phyloP scores from a whole-genome alignment of 768 basidiomycete species.

The Phaffia tasmanica region DNA sequence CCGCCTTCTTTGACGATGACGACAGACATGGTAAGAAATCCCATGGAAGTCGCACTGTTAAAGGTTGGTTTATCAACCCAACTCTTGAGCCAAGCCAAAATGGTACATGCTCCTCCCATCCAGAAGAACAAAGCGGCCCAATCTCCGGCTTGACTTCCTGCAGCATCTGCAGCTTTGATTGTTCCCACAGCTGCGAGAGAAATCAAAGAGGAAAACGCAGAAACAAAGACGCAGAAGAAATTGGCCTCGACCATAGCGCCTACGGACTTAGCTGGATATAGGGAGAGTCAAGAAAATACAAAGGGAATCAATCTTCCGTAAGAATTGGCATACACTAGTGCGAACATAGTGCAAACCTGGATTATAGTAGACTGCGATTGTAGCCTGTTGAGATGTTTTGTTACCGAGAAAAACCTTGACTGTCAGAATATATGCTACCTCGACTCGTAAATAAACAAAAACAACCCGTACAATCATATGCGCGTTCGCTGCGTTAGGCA shows the following conservation, averaged over 20 bases:
- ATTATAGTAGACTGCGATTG: conserved; percentile 44
- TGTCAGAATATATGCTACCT: neutral
- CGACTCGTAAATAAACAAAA: neutral
- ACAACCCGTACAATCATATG: neutral
- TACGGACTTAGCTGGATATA: conserved; percentile 57
- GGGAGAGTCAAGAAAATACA: conserved; percentile 67
- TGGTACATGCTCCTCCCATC: conserved; percentile 71
- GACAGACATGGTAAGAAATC: conserved; percentile 34
- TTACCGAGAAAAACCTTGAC: neutral
- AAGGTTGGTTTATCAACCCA: conserved; percentile 84
- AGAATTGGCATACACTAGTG: no score
- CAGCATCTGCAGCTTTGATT: conserved; percentile 54
- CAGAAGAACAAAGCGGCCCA: conserved; percentile 59
- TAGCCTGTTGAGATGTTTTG: conserved; percentile 57
- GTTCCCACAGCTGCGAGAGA: conserved; percentile 64
- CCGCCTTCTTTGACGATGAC: conserved; percentile 75
- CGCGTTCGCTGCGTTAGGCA: conserved; percentile 34
- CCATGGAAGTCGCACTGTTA: conserved; percentile 48
- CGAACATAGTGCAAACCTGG: neutral
- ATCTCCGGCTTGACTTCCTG: conserved; percentile 42
- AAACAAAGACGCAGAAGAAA: conserved; percentile 52
- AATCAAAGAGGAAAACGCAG: conserved; percentile 57
- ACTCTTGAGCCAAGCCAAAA: conserved; percentile 79
- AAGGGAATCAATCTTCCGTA: no score
- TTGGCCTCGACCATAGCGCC: conserved; percentile 91